Percentiles rank a stretch among this genome's conserved stretches.
Evolutionary conservation across 768 basidiomycete genomes (phyloP).

Genomic region (Suillus subalutaceus): DNA sequence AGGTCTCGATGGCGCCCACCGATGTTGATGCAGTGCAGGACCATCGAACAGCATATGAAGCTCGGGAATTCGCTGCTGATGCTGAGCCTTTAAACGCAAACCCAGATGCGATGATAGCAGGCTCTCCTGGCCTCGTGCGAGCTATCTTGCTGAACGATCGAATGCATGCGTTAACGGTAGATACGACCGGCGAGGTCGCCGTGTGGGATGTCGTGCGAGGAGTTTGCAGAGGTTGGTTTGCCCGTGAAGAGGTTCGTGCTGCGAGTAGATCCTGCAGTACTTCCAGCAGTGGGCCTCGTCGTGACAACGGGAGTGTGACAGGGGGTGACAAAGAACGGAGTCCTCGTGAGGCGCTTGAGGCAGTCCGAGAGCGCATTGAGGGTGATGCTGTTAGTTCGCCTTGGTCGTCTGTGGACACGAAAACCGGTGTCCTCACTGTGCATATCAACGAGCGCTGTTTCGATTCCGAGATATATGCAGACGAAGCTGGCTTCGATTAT

Average conservation of each 20-base stretch:
- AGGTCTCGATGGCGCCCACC: conserved; percentile 22
- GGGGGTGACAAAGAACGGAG: conserved; percentile 53
- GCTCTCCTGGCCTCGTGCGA: conserved; percentile 82
- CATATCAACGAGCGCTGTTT: conserved; percentile 89
- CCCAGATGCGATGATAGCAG: conserved; percentile 74
- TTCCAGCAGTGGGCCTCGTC: conserved; percentile 34
- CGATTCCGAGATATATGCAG: conserved; percentile 93
- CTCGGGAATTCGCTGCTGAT: conserved; percentile 80
- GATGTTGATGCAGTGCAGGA: conserved; percentile 37
- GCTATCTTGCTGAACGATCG: conserved; percentile 84
- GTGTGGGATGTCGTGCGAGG: conserved; percentile 92
- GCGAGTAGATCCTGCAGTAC: conserved; percentile 54
- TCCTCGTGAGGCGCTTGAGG: conserved; percentile 83
- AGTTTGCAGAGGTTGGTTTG: conserved; percentile 71
- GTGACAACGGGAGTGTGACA: conserved; percentile 34
- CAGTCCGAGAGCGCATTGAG: conserved; percentile 89
- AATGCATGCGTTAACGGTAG: conserved; percentile 87
- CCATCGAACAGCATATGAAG: conserved; percentile 57
- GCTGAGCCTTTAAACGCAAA: conserved; percentile 56
- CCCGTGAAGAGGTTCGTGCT: conserved; percentile 63
- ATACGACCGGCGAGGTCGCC: conserved; percentile 85
- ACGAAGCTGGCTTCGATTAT: conserved; percentile 76
- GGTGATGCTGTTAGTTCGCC: conserved; percentile 85
- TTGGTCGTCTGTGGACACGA: conserved; percentile 91
- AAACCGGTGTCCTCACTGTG: conserved; percentile 84